phyloP scores from a whole-genome alignment of 177 flowering plant genomes.

The Tripterygium wilfordii region DNA sequence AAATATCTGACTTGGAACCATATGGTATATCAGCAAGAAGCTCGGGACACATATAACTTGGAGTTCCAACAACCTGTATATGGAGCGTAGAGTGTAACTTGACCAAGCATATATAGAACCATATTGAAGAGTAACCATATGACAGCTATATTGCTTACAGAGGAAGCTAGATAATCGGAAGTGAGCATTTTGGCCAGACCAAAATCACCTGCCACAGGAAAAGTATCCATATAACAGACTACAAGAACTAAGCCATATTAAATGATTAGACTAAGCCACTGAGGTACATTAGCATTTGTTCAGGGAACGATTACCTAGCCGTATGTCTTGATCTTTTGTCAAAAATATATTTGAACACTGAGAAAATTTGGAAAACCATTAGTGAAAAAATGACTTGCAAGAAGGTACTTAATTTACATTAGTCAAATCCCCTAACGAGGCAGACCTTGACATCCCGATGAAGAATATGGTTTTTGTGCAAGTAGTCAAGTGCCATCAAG shows the following conservation, averaged over 20 bases:
- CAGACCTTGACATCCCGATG: constrained; percentile 99
- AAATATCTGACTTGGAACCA: constrained; percentile 97
- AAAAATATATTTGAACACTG: constrained; percentile 98
- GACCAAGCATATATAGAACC: constrained; percentile 1
- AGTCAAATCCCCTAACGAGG: constrained; percentile 2
- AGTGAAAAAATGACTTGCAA: constrained; percentile 53
- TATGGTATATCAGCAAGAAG: constrained; percentile 99
- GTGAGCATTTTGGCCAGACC: constrained; percentile 93
- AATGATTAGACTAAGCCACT: too few species aligned
- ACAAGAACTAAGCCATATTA: too few species aligned
- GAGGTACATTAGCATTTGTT: too few species aligned
- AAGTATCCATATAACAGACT: too few species aligned
- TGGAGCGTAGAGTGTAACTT: constrained; percentile 6
- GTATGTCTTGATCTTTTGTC: constrained; percentile 87
- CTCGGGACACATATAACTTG: constrained; percentile 99
- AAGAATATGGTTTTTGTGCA: constrained; percentile 86
- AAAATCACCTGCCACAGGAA: constrained; percentile 80
- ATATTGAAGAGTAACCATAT: background rate
- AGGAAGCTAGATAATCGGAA: constrained; percentile 93
- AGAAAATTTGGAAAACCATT: constrained; percentile 19
- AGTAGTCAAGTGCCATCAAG: constrained; percentile 86
- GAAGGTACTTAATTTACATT: constrained; percentile 65
- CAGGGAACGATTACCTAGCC: constrained; percentile 56
- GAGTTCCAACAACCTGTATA: constrained; percentile 93
- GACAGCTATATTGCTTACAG: constrained; percentile 51